Evolutionary conservation across 2,329 filamentous ascomycete genomes (phyloP), one percentile per base, ranked within the genome.

Genomic region (Diaporthe helianthi): DNA sequence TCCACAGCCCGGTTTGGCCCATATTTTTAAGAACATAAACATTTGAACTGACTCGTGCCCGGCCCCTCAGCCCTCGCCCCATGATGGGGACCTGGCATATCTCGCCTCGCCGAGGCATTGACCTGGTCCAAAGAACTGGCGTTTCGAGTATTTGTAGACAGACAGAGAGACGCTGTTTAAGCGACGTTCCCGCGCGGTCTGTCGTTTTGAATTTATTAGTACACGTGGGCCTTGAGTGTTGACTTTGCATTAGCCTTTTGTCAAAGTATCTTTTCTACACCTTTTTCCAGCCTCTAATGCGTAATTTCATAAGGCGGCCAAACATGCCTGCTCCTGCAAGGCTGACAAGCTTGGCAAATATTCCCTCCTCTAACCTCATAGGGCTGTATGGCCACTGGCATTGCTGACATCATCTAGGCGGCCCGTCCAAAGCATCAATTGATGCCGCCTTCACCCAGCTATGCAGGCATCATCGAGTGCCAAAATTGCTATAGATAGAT

Each of bases 1-100:
- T 10, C 55, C 55, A 61, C 55, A 31, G 24, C 54, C 36, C 36
- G 2, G 24, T 44, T n/a, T 1, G 12, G 33, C 33, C 33, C 33
- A 33, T 33, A 33, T 33, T 33, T 33, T 33, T 1, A 33, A 22
- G 19, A 22, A 24, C 41, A 47, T 61, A 47, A 49, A n/a, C n/a
- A n/a, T n/a, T n/a, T n/a, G n/a, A n/a, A 63, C 26, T 63, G 58
- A 63, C 58, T 63, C 58, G 44, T 44, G 33, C 17, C 38, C 26
- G 41, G 10, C 29, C 31, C 3, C 33, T 55, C 53, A 55, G 33
- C 33, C 53, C 53, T 55, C 31, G 8, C 10, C 31, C 3, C 29
- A 8, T 38, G 31, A 55, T 31, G 52, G n/a, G 52, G 1, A 10
- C 33, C 33, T 58, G 41, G 26, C 29, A 60, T 58, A n/a, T 46